Evolutionary conservation across 148 eudicot genomes (phyloP), one percentile per base, ranked within the genome.

Genomic region (Vaccinium corymbosum): DNA sequence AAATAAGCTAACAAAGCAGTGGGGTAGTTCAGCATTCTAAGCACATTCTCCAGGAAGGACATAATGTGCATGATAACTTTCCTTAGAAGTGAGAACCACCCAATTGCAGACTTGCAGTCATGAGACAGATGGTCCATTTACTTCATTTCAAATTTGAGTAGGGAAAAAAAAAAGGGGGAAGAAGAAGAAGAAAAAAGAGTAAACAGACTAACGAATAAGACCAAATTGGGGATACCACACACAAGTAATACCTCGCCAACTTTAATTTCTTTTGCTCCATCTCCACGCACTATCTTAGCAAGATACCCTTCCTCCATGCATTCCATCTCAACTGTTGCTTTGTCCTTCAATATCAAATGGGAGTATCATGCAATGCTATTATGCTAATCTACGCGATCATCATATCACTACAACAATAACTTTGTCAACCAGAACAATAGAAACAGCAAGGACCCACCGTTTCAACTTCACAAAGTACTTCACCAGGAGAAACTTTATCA

Each of bases 391-490:
- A 76, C 12, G 49, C 29, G 17, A 49, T 22, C 55, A 82, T 61
- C 51, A 56, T 59, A 74, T 10, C 22, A 70, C 78, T 6, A 17
- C 15, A 16, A 64, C 15, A 29, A 35, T 66, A 10, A 64, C 16
- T 29, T 66, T 66, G 32, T 11, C 16, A 66, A 49, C 74, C 46
- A 72, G 22, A 73, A 16, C 11, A 78, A 52, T 55, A 76, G 52
- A 88, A 46, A 27, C 11, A 53, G 29, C 50, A 29, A 80, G 74
- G 71, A 83, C 82, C 93, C 62, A 97, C 99, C 32, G 99, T 97
- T 93, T 97, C 99, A 82, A 97, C 98, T 91, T 97, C 99, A 86
- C 99, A 97, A 22, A 97, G 95, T 68, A 97, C 98, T 93, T 97
- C 99, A 81, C 99, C 99, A 64, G 96, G 90, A 84, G 94, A 71